Evolutionary conservation across 306 rosid genomes (phyloP).

Genomic region (Pyrus betulifolia): DNA sequence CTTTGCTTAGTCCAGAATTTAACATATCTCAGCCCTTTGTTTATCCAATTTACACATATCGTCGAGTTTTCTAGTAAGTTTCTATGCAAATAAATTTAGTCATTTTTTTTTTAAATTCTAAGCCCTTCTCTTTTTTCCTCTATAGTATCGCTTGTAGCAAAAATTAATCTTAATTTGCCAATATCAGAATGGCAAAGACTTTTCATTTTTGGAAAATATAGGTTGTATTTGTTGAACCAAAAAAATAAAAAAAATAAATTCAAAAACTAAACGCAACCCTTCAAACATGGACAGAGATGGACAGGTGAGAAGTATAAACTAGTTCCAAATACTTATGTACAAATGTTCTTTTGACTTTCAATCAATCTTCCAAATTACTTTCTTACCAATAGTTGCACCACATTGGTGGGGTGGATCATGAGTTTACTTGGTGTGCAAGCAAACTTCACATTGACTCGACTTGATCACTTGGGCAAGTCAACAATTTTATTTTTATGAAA

Average conservation of each 20-base stretch:
- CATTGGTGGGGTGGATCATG: not conserved
- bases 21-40: too few relatives aligned
- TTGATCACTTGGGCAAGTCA: not conserved
- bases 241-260: not conserved
- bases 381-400: not conserved
- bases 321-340: conserved; percentile 1
- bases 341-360: not conserved
- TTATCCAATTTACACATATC: too few relatives aligned
- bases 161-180: too few relatives aligned
- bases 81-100: too few relatives aligned
- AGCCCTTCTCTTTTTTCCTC: too few relatives aligned
- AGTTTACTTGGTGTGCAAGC: too few relatives aligned
- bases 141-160: too few relatives aligned
- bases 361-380: not conserved
- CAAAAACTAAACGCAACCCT: not conserved
- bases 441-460: not conserved
- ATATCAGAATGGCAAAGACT: too few relatives aligned
- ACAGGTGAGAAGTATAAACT: not conserved
- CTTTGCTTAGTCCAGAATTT: too few relatives aligned
- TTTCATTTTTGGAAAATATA: not conserved
- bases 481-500: not conserved
- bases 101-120: too few relatives aligned
- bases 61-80: too few relatives aligned
- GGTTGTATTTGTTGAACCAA: conserved; percentile 6
- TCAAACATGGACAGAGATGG: not conserved